phyloP scores from a whole-genome alignment of 345 rosid species.

The Cochlearia excelsa region DNA sequence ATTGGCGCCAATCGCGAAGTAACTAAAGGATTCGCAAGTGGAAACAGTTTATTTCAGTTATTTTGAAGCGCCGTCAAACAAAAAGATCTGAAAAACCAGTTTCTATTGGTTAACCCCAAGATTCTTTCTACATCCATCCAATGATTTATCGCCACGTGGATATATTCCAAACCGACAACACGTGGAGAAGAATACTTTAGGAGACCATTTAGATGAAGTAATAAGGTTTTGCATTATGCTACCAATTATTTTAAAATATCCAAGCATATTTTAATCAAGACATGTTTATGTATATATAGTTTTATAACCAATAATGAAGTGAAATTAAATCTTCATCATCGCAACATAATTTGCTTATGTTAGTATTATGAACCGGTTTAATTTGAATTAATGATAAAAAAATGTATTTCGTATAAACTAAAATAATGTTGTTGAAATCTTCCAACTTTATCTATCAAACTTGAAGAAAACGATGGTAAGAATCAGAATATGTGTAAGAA shows the following conservation, averaged over 20 bases:
- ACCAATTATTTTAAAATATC: not conserved
- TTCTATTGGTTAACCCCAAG: slow-evolving; percentile 26
- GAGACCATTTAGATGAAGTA: slow-evolving; percentile 30
- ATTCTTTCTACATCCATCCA: slow-evolving; percentile 27
- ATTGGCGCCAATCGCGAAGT: slow-evolving; percentile 31
- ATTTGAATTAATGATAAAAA: too few species aligned
- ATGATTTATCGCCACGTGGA: slow-evolving; percentile 4
- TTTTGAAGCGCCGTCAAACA: slow-evolving; percentile 38
- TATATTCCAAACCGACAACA: slow-evolving; percentile 33
- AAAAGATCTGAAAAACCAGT: slow-evolving; percentile 30
- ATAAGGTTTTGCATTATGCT: slow-evolving; percentile 11
- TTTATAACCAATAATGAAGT: too few species aligned
- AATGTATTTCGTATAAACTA: too few species aligned
- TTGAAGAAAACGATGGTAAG: slow-evolving; percentile 28
- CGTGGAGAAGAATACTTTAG: slow-evolving; percentile 24
- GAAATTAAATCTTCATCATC: too few species aligned
- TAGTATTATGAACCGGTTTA: not conserved
- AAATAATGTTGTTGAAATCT: too few species aligned
- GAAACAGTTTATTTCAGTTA: slow-evolving; percentile 32
- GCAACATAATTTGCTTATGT: not conserved
- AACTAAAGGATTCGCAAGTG: slow-evolving; percentile 27
- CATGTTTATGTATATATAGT: not conserved
- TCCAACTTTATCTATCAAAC: slow-evolving; percentile 1
- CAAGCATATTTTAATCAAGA: not conserved
- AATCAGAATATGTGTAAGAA: slow-evolving; percentile 36